A percentile compares a stretch with the other conserved stretches of the same genome.
Conservation (phyloP, 2,329 filamentous ascomycete genomes). For the Penicillium crustosum region DNA sequence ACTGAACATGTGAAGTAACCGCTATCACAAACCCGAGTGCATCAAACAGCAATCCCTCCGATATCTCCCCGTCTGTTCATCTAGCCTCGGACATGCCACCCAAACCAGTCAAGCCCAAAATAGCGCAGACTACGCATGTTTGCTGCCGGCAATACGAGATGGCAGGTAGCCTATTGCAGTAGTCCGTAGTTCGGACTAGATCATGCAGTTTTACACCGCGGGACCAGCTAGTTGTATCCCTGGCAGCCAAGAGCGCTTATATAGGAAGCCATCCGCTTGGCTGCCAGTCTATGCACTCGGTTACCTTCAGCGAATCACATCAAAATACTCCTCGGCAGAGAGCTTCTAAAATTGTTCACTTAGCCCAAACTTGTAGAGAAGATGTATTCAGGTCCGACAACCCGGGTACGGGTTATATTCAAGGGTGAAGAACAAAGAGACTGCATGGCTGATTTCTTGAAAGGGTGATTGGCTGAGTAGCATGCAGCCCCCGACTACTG, state of each 20-base stretch:
- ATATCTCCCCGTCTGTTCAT: not conserved
- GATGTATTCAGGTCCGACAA: not conserved
- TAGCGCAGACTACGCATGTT: not conserved
- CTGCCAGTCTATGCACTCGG: not conserved
- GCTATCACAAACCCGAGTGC: not conserved
- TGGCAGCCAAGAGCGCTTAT: not conserved
- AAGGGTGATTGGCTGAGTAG: not conserved
- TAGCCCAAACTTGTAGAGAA: not conserved
- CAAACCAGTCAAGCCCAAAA: not conserved
- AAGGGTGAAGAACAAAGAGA: not conserved
- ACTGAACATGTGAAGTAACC: not conserved
- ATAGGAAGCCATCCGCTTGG: slow-evolving; percentile 21
- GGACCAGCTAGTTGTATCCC: not conserved
- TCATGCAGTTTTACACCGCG: slow-evolving; percentile 5
- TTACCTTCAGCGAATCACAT: not conserved
- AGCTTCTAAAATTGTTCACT: not conserved
- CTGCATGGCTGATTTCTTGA: not conserved
- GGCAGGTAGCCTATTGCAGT: not conserved
- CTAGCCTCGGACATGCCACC: not conserved
- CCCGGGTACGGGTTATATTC: not conserved
- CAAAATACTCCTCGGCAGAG: not conserved
- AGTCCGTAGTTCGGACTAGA: not conserved
- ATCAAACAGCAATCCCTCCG: not conserved
- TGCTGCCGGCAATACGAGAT: slow-evolving; percentile 4
- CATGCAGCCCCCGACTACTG: not conserved